Percentiles rank a stretch among this genome's conserved stretches.
phyloP scores from a whole-genome alignment of 169 alveolate genomes.

The Babesia bigemina region DNA sequence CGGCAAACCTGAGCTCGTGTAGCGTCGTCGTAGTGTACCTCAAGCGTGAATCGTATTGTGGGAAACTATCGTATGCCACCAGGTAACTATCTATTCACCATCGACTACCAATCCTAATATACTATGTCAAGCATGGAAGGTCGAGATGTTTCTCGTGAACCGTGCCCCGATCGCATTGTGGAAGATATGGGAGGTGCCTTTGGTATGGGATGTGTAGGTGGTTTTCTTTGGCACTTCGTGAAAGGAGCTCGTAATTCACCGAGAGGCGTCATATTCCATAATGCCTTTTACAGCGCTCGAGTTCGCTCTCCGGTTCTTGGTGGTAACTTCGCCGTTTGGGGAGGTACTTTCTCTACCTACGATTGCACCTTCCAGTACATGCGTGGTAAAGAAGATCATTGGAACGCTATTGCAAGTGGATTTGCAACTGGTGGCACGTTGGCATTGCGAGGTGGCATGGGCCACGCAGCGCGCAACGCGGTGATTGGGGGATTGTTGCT shows the following conservation, averaged over 20 bases:
- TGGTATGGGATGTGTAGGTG: conserved; percentile 95
- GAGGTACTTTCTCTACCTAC: conserved; percentile 92
- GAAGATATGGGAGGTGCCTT: conserved; percentile 97
- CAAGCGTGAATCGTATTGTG: no score
- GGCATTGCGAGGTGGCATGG: conserved; percentile 88
- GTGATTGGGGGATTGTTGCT: conserved; percentile 88
- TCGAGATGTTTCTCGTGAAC: conserved; percentile 89
- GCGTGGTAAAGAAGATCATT: conserved; percentile 92
- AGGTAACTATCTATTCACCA: no score
- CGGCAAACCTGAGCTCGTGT: no score
- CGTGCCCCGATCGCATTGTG: conserved; percentile 95
- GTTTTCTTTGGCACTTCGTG: conserved; percentile 90
- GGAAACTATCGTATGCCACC: no score
- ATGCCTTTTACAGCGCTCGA: conserved; percentile 91
- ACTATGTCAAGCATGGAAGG: conserved; percentile 63
- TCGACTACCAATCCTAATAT: no score
- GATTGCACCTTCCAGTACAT: conserved; percentile 90
- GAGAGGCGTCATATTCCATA: conserved; percentile 83
- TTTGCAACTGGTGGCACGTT: conserved; percentile 93
- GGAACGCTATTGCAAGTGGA: conserved; percentile 94
- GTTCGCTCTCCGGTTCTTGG: conserved; percentile 93
- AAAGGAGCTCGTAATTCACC: conserved; percentile 93
- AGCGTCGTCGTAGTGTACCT: no score
- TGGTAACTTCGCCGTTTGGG: conserved; percentile 96
- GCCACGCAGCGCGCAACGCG: conserved; percentile 86